Conservation (phyloP, 1,284 basidiomycete species). For the Cryptococcus amylolentus region DNA sequence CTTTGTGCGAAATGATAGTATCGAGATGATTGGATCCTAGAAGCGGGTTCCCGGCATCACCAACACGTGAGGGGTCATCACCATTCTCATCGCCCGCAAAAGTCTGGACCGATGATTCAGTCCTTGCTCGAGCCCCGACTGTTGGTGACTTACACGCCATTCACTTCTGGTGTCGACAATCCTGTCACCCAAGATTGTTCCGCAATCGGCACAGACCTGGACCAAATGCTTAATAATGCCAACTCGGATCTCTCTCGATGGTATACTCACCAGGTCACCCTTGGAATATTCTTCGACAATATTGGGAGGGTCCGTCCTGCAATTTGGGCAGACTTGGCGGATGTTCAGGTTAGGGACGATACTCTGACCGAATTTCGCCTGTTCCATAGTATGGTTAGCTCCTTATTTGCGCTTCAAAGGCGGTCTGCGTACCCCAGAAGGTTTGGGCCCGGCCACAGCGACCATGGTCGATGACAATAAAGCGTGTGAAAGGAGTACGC, state of each 20-base stretch:
- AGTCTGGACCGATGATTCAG: slow-evolving; percentile 59
- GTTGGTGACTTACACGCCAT: slow-evolving; percentile 56
- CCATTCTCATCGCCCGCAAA: slow-evolving; percentile 96
- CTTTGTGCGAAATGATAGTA: slow-evolving; percentile 90
- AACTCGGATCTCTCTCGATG: background rate
- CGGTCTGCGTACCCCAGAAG: slow-evolving; percentile 23
- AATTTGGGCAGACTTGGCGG: slow-evolving; percentile 90
- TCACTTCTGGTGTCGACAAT: slow-evolving; percentile 98
- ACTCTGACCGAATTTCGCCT: slow-evolving; percentile 57
- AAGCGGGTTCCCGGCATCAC: slow-evolving; percentile 87
- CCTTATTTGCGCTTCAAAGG: background rate
- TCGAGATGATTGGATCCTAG: slow-evolving; percentile 60
- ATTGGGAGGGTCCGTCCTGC: slow-evolving; percentile 84
- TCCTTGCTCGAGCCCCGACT: slow-evolving; percentile 3
- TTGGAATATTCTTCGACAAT: slow-evolving; percentile 96
- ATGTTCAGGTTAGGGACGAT: slow-evolving; percentile 65
- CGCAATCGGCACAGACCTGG: slow-evolving; percentile 79
- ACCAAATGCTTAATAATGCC: background rate
- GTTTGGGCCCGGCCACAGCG: slow-evolving; percentile 35
- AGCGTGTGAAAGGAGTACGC: background rate
- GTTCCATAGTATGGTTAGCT: slow-evolving; percentile 1
- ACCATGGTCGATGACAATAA: slow-evolving; percentile 13
- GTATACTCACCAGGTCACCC: slow-evolving; percentile 75
- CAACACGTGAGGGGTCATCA: slow-evolving; percentile 99
- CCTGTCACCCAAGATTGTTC: slow-evolving; percentile 89